Evolutionary conservation across 2,329 filamentous ascomycete genomes (phyloP), one percentile per base, ranked within the genome.

Genomic region (Cadophora sp.): DNA sequence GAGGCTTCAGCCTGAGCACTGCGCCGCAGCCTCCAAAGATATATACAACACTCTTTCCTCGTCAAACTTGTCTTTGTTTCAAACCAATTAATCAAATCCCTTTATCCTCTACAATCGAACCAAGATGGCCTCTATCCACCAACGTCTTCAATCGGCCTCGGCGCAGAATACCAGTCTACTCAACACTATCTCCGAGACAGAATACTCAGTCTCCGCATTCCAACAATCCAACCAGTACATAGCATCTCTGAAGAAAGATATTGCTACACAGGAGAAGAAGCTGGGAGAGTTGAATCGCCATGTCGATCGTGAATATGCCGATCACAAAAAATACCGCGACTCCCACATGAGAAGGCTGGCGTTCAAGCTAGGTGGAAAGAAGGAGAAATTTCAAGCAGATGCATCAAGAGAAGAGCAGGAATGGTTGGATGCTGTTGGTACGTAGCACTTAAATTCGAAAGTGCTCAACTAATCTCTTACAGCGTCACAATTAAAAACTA

Each of bases 381-480:
- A 80, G 51, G 83, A 81, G n/a, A 82, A 82, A 62, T 86, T 85
- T 70, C 77, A 79, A 19, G 80, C 80, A n/a, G 81, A 80, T 61
- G 83, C 84, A 16, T 80, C 81, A 60, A 85, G 84, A 69, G 86
- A 87, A 75, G 85, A 88, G 75, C 77, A 79, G 53, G 85, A 87
- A 69, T 88, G 87, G 75, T 80, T 86, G 29, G 82, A 85, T 56
- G 85, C 82, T 0, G 79, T 86, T 58, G 82, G 53, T 58, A 24
- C 3, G 53, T 22, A 31, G 12, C 4, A 1, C 31, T 14, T 16
- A 9, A 14, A 37, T 24, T 22, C 5, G 3, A 5, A 11, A 3
- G 29, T 11, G 4, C n/a, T 19, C 16, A 37, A 11, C 19, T 58
- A 11, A 58, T 14, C 31, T 11, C 7, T 22, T 4, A 11, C n/a